phyloP scores from a whole-genome alignment of 768 basidiomycete genomes.

The Candolleomyces efflorescens region DNA sequence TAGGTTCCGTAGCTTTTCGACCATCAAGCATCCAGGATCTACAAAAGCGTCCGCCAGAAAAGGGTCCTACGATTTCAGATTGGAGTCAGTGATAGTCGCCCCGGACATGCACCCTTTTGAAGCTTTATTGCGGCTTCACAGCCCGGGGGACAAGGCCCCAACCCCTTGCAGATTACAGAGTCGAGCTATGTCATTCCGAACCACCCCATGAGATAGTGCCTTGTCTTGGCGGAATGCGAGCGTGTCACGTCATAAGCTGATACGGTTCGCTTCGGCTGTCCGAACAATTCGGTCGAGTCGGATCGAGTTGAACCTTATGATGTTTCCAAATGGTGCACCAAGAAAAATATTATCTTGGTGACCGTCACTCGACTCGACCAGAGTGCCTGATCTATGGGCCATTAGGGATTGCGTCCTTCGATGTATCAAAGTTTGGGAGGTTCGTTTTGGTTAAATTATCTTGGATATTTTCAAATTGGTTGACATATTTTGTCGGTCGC shows the following conservation, averaged over 20 bases:
- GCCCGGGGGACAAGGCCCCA: background rate
- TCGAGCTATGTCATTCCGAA: background rate
- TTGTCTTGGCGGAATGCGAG: background rate
- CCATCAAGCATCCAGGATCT: slow-evolving; percentile 4
- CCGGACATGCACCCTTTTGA: background rate
- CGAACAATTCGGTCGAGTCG: slow-evolving; percentile 1
- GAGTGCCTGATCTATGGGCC: background rate
- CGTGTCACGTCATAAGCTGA: background rate
- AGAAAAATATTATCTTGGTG: too few relatives aligned
- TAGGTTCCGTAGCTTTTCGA: background rate
- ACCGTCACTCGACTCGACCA: too few relatives aligned
- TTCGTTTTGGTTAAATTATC: background rate
- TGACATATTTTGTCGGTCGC: background rate
- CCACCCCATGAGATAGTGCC: slow-evolving; percentile 1
- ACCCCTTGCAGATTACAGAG: background rate
- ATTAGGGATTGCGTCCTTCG: background rate
- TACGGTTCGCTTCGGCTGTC: slow-evolving; percentile 2
- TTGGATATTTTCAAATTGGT: background rate
- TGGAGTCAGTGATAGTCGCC: background rate
- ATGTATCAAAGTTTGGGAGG: background rate
- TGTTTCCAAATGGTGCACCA: too few relatives aligned
- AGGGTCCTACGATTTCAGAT: background rate
- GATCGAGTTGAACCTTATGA: background rate
- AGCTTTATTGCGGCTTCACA: background rate
- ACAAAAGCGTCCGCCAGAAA: slow-evolving; percentile 5